A percentile compares a stretch with the other conserved stretches of the same genome.
phyloP scores from a whole-genome alignment of 1,284 basidiomycete species.

The Agaricales sp. region DNA sequence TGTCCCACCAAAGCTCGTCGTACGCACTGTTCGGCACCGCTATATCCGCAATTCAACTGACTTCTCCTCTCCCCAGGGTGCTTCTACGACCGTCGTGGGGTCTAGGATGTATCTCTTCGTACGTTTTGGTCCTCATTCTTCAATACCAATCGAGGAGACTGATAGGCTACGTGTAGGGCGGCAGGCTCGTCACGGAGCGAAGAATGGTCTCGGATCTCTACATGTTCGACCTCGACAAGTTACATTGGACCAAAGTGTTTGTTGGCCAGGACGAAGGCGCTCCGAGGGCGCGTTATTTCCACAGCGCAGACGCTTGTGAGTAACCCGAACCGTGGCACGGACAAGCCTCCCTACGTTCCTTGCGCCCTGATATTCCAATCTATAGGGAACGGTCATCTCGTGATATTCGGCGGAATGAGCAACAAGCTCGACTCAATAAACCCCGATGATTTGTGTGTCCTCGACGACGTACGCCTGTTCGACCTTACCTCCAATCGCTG shows the following conservation, averaged over 20 bases:
- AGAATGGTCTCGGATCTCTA: slow-evolving; percentile 86
- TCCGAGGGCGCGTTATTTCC: slow-evolving; percentile 80
- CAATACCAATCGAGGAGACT: slow-evolving; percentile 5
- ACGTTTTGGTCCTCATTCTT: slow-evolving; percentile 24
- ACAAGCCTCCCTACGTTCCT: neutral
- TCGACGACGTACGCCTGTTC: slow-evolving; percentile 82
- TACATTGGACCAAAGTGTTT: slow-evolving; percentile 65
- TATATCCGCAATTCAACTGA: too few relatives aligned
- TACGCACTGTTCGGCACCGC: too few relatives aligned
- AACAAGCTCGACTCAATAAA: slow-evolving; percentile 57
- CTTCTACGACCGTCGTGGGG: slow-evolving; percentile 77
- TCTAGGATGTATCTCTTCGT: slow-evolving; percentile 83
- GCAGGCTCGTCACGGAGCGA: slow-evolving; percentile 76
- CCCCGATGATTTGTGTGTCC: slow-evolving; percentile 67
- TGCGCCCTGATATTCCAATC: slow-evolving; percentile 9
- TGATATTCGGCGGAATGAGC: slow-evolving; percentile 91
- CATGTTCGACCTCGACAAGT: slow-evolving; percentile 71
- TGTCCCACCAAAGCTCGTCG: slow-evolving; percentile 83
- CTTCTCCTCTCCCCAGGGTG: slow-evolving; percentile 37
- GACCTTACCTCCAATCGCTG: slow-evolving; percentile 64
- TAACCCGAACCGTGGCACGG: too few relatives aligned
- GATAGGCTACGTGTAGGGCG: slow-evolving; percentile 55
- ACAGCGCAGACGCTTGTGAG: slow-evolving; percentile 82
- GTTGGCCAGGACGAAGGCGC: slow-evolving; percentile 56
- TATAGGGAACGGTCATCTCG: slow-evolving; percentile 76